phyloP scores from a whole-genome alignment of 2,329 filamentous ascomycete species.

The Sporothrix protearum region DNA sequence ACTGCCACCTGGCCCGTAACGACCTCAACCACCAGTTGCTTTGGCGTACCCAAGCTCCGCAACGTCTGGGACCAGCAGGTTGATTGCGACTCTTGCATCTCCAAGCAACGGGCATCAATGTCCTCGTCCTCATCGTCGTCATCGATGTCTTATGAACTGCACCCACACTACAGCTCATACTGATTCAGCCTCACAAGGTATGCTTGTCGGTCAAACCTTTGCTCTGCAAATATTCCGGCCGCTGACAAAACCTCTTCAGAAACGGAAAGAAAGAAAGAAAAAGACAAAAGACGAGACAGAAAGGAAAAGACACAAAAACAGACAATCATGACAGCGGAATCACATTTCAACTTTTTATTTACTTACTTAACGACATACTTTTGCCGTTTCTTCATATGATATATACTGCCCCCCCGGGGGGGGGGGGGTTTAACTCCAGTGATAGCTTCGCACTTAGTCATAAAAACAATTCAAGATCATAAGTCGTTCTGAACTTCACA shows the following conservation, averaged over 20 bases:
- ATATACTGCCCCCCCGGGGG: neutral
- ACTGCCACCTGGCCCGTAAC: slow-evolving; percentile 74
- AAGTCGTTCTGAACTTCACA: no score
- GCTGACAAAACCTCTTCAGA: neutral
- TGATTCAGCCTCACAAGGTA: neutral
- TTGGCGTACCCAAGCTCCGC: slow-evolving; percentile 62
- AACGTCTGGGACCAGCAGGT: slow-evolving; percentile 56
- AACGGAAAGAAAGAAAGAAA: neutral
- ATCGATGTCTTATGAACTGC: neutral
- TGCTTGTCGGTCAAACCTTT: neutral
- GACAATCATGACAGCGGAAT: neutral
- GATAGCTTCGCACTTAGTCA: neutral
- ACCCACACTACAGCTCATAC: neutral
- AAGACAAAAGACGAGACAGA: neutral
- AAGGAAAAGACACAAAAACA: neutral
- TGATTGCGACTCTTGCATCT: slow-evolving; percentile 43
- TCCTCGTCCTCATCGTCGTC: neutral
- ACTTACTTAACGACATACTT: neutral
- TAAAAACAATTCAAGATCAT: no score
- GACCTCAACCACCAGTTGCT: slow-evolving; percentile 69
- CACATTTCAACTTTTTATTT: neutral
- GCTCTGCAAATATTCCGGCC: no score
- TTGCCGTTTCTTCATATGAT: no score
- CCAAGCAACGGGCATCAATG: neutral
- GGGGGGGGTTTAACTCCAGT: neutral